Base-by-base conservation (phyloP, 2,329 filamentous ascomycete genomes). In the Tolypocladium inflatum region DNA sequence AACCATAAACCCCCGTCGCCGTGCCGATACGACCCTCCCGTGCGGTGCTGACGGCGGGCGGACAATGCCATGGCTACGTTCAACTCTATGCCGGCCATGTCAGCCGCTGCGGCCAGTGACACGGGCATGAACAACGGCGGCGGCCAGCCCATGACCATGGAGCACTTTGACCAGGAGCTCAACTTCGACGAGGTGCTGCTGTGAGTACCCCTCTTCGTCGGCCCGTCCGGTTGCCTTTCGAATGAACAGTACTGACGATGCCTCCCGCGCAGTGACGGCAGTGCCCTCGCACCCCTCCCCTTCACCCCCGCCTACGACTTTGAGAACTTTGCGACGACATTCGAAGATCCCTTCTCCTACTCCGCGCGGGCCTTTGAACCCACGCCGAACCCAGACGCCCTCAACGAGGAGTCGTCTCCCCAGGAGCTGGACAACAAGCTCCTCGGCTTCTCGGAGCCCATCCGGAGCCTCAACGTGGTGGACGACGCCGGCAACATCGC, bases 381-480 rank as follows among this genome's bases (percentile, higher is more conserved):
- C 51, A 70, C 72, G 19, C 72, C 75, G 52, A 72, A 73, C 57
- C 70, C 70, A 57, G 76, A 81, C 67, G 70, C 74, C 58, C 69
- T 77, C 58, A 67, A 71, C 53, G 74, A 81, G 62, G 76, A 75
- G 41, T 73, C 76, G 1, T 81, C 81, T 15, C 78, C 80, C 30
- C 78, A 80, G 61, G 81, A 85, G 62, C 79, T 83, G 19, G 84
- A 87, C 66, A 84, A 85, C 66, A 87, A 91, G 71, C 79, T 91
- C 30, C 80, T 92, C n/a, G 83, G 87, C 65, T 91, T 92, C 73
- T 87, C 85, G 0, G 76, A 83, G 13, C 82, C 86, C 1, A 76
- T 80, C 38, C 77, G 85, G 65, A 84, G 81, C 63, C 76, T 80
- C 41, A 80, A 81, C 4, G 74, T 90, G 9, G 72, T 91, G 54